Evolutionary conservation across 2,329 filamentous ascomycete genomes (phyloP), one percentile per base, ranked within the genome.

Genomic region (Botrytis fabae): DNA sequence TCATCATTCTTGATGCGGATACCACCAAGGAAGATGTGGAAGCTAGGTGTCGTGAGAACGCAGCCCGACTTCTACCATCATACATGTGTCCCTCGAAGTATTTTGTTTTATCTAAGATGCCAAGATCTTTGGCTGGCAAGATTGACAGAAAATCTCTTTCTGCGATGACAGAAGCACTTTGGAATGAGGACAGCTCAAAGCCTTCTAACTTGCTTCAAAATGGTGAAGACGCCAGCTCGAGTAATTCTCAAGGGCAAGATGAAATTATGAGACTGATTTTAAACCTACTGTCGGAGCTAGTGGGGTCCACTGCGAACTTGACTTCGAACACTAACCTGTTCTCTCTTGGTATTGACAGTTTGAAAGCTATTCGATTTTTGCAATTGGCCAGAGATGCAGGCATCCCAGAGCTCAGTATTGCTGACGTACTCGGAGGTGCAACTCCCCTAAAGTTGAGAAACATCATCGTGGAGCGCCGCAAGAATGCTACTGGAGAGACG

Each of bases 41-140:
- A 54, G 32, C 25, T n/a, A 25, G 28, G 25, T 61, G 25, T 44
- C 59, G 59, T 46, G 46, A 70, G 28, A 48, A 42, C 9, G 57
- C 42, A 28, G 54, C 54, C 25, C 42, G 69, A 28, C 22, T 63
- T 22, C n/a, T 70, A 22, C 42, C 42, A 22, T 42, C 28, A 18
- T 70, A 63, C n/a, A 70, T 70, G 59, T 60, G 51, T 40, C 66
- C 66, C 28, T 69, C 66, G 1, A 69, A 42, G 38, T 69, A 69
- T 32, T 69, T 69, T 35, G 20, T 60, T 20, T 35, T 69, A 16
- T n/a, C 51, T 38, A 14, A 60, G 38, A 70, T 70, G 57, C 69
- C 69, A 42, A 70, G 59, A 48, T 62, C 44, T 32, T 42, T 70
- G n/a, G 54, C 69, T 51, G 59, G 69, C 16, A 70, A 70, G n/a